Conservation (phyloP, 306 rosid species). For the Heteromeles arbutifolia region DNA sequence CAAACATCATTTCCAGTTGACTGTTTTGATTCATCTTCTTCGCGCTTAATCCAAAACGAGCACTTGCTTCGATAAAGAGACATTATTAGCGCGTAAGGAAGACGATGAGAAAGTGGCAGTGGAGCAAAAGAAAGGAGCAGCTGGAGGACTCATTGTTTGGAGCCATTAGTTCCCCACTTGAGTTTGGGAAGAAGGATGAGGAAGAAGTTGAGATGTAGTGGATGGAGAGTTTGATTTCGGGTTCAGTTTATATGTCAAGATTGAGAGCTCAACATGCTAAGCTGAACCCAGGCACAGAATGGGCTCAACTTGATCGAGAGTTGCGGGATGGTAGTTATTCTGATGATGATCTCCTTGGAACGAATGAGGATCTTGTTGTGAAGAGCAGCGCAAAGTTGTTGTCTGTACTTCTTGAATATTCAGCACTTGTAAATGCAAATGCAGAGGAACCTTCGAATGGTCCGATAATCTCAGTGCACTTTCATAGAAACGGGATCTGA, state of each 20-base stretch:
- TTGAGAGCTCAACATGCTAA: conserved; percentile 82
- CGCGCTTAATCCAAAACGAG: no score
- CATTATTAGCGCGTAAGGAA: conserved; percentile 4
- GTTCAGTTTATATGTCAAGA: conserved; percentile 70
- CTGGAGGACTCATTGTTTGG: conserved; percentile 71
- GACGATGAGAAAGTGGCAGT: conserved; percentile 25
- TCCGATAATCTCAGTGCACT: conserved; percentile 70
- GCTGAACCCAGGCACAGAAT: conserved; percentile 75
- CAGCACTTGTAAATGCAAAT: conserved; percentile 71
- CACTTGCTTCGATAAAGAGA: no score
- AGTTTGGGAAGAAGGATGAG: conserved; percentile 52
- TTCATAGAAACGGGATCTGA: conserved; percentile 70
- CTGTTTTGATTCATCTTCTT: background rate
- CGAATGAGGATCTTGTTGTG: conserved; percentile 70
- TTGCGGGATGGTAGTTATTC: conserved; percentile 24
- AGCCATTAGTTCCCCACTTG: conserved; percentile 54
- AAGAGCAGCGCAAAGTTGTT: conserved; percentile 54
- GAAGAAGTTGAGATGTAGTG: conserved; percentile 12
- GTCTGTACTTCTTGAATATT: conserved; percentile 70
- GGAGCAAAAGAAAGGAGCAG: conserved; percentile 63
- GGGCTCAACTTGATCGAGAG: conserved; percentile 58
- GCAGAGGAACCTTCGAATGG: conserved; percentile 60
- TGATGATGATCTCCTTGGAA: conserved; percentile 60
- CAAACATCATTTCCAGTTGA: background rate
- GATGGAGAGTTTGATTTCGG: conserved; percentile 51